Percentiles rank a stretch among this genome's conserved stretches.
Conservation (phyloP, 2,329 filamentous ascomycete genomes). For the Calonectria naviculata region DNA sequence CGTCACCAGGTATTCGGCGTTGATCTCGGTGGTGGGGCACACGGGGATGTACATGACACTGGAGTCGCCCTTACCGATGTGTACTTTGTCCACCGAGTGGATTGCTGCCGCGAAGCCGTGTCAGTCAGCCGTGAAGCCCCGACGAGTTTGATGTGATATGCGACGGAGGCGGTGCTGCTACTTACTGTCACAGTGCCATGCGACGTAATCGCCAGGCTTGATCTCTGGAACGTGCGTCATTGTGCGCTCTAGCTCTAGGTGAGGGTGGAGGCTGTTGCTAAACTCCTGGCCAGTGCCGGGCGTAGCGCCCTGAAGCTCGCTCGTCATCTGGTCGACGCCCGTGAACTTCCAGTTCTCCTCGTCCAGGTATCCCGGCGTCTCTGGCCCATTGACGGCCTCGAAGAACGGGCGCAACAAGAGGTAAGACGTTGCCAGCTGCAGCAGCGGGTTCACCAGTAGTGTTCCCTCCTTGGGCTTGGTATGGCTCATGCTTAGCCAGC, state of each 20-base stretch:
- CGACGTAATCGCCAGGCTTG: conserved; percentile 80
- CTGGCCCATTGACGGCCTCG: conserved; percentile 53
- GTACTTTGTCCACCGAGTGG: conserved; percentile 85
- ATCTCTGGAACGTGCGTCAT: conserved; percentile 79
- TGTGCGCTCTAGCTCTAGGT: conserved; percentile 72
- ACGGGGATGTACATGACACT: conserved; percentile 92
- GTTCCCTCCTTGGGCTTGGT: conserved; percentile 82
- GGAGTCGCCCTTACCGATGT: conserved; percentile 77
- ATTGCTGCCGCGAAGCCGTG: conserved; percentile 56
- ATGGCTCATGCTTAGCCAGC: conserved; percentile 85
- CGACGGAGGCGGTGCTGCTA: conserved; percentile 1
- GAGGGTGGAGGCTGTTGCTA: conserved; percentile 75
- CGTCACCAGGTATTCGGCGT: conserved; percentile 75
- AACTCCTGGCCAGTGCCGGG: conserved; percentile 79
- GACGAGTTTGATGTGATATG: background rate
- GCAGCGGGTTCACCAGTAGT: conserved; percentile 82
- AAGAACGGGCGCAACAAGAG: conserved; percentile 89
- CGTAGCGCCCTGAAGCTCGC: conserved; percentile 76
- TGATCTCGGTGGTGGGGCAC: conserved; percentile 81
- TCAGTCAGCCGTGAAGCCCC: too few relatives aligned
- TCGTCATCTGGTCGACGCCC: conserved; percentile 56
- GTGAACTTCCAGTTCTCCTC: conserved; percentile 71
- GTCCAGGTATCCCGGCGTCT: conserved; percentile 54
- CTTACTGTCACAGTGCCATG: conserved; percentile 83
- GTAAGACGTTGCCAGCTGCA: conserved; percentile 82